These are phyloP conservation scores for Daldinia grandis DNA, from an alignment of 495 filamentous ascomycete species.

Conservation along the genomic window DNA sequence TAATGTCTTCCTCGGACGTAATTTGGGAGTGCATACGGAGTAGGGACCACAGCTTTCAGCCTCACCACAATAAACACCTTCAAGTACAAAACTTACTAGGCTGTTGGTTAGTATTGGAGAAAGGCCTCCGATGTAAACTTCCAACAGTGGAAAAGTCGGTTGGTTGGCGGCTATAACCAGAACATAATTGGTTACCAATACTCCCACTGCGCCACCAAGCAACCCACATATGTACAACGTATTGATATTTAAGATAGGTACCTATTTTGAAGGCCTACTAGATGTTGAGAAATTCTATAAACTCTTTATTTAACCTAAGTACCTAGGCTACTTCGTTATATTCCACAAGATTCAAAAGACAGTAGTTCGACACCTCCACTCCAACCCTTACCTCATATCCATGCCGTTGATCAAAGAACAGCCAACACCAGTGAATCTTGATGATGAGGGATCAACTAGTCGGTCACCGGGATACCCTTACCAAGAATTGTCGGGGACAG, in stretches of 20 bases:
- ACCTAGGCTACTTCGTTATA: background rate
- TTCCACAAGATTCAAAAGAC: background rate
- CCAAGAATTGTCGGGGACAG: background rate
- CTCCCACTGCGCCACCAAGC: background rate
- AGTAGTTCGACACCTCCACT: background rate
- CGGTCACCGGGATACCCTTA: background rate
- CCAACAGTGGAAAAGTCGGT: background rate
- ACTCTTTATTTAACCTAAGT: too few species aligned
- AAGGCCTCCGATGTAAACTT: background rate
- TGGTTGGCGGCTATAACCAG: background rate
- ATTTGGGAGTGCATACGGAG: too few species aligned
- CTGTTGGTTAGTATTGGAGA: background rate
- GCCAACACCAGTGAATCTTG: background rate
- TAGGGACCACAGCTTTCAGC: too few species aligned
- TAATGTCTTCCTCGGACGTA: too few species aligned
- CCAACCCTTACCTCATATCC: background rate
- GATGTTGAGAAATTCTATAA: background rate
- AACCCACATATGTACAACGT: background rate
- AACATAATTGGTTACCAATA: background rate
- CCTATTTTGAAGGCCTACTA: background rate
- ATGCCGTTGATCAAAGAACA: too few species aligned
- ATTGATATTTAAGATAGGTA: background rate
- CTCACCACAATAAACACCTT: background rate
- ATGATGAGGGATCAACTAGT: background rate
- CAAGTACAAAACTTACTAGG: background rate